Conservation (phyloP, 2,329 filamentous ascomycete genomes). For the Calonectria fujianensis region DNA sequence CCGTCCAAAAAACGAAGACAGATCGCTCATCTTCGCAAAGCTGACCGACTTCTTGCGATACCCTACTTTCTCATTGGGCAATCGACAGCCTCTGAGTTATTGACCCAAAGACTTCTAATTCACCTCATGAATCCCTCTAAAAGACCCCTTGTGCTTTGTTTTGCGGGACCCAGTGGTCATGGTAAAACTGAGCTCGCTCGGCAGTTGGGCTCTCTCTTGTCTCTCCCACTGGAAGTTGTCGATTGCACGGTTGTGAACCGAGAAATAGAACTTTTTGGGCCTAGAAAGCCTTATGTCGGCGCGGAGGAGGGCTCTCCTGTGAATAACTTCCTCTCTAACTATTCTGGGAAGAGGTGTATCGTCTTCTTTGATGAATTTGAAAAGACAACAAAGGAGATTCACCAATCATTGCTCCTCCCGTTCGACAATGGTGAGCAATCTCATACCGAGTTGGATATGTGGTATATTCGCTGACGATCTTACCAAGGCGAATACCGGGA, state of each 20-base stretch:
- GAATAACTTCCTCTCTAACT: background rate
- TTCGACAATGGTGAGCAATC: background rate
- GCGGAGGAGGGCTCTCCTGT: background rate
- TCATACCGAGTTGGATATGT: background rate
- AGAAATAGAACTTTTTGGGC: background rate
- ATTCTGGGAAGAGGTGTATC: background rate
- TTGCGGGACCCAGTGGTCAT: background rate
- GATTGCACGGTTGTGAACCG: constrained; percentile 3
- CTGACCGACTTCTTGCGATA: background rate
- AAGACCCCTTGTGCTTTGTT: background rate
- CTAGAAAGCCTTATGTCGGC: background rate
- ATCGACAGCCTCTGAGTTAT: background rate
- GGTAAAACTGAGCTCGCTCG: background rate
- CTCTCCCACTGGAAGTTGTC: background rate
- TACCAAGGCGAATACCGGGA: background rate
- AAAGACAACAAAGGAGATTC: constrained; percentile 2
- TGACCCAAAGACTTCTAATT: background rate
- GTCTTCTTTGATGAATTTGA: constrained; percentile 10
- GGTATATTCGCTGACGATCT: background rate
- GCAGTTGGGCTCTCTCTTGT: background rate
- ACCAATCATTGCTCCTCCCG: constrained; percentile 7
- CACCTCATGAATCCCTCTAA: constrained; percentile 2
- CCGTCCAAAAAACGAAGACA: background rate
- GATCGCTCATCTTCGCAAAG: background rate
- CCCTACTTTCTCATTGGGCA: constrained; percentile 4